A percentile compares a stretch with the other conserved stretches of the same genome.
phyloP scores from a whole-genome alignment of 164 flowering plant species.

The Protea cynaroides region DNA sequence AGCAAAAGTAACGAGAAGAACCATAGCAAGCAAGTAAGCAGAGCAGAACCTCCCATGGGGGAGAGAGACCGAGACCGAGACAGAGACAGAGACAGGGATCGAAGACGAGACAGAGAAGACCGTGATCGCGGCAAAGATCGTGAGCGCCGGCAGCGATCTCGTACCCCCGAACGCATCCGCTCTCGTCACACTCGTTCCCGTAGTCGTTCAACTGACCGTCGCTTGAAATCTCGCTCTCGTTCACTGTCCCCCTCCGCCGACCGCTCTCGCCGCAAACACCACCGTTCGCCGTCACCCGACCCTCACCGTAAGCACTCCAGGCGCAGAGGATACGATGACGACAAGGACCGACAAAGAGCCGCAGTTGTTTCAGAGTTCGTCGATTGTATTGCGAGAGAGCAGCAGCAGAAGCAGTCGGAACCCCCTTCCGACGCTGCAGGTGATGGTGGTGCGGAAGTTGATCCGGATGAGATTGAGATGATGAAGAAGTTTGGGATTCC shows the following conservation, averaged over 20 bases:
- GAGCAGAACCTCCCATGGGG: too few species aligned
- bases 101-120: constrained; percentile 16
- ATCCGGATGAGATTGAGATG: constrained; percentile 73
- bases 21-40: too few species aligned
- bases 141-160: constrained; percentile 39
- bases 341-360: constrained; percentile 21
- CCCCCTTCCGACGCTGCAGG: constrained; percentile 4
- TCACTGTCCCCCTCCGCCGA: constrained; percentile 35
- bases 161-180: too few species aligned
- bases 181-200: constrained; percentile 34
- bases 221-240: constrained; percentile 24
- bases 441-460: constrained; percentile 22
- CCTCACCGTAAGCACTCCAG: constrained; percentile 7
- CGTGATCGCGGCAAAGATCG: constrained; percentile 39
- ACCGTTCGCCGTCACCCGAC: constrained; percentile 5
- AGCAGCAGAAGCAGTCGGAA: constrained; percentile 29
- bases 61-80: constrained; percentile 22
- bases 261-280: constrained; percentile 36
- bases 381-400: constrained; percentile 49
- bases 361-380: constrained; percentile 40
- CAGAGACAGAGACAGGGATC: constrained; percentile 16
- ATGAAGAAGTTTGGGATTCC: constrained; percentile 93
- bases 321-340: constrained; percentile 28
- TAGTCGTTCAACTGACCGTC: constrained; percentile 30
- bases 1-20: too few species aligned